Base-by-base conservation (phyloP, 306 rosid species). In the Quercus wislizeni region DNA sequence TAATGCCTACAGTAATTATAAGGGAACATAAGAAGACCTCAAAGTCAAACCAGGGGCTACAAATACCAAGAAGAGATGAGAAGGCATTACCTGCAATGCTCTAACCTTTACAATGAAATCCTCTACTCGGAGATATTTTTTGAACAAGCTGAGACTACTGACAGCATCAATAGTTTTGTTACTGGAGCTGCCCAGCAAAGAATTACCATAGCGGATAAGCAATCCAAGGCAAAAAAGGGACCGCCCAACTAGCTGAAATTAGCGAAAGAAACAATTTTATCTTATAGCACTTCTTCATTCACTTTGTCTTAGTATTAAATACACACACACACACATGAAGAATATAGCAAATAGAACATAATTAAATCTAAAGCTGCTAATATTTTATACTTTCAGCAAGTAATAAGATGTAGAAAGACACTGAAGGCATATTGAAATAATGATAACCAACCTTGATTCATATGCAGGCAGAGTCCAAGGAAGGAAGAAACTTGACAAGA, bases 171-270 rank as follows among this genome's bases (percentile, higher is more conserved):
- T 30, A 73, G 19, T 80, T 79, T 80, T 87, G 82, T 81, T 82
- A 84, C 77, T 78, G 72, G 96, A 81, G 83, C 82, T 86, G 55
- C 83, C 74, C 75, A 92, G 81, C 86, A 95, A 87, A 69, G 85
- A 73, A 76, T 86, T 89, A 55, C 99, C 99, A 72, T 93, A 95
- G 9, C 99, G 99, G 83, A 95, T 89, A 74, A 95, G 99, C 75
- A 80, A 86, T 74, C 99, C 99, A 35, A 95, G 90, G 83, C 97
- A 93, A 83, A 93, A 95, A 80, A 95, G 98, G 71, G 99, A 95
- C 41, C 99, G 90, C 58, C 93, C 98, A 13, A 89, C 92, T 73
- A 64, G 91, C 99, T 95, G 96, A 62, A 84, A 79, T 83, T 20
- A 67, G 67, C 81, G 19, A 30, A 33, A 78, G 80, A 71, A 82